Percentiles rank a stretch among this genome's conserved stretches.
phyloP scores from a whole-genome alignment of 2,329 filamentous ascomycete genomes.

The Botrytis cinerea region DNA sequence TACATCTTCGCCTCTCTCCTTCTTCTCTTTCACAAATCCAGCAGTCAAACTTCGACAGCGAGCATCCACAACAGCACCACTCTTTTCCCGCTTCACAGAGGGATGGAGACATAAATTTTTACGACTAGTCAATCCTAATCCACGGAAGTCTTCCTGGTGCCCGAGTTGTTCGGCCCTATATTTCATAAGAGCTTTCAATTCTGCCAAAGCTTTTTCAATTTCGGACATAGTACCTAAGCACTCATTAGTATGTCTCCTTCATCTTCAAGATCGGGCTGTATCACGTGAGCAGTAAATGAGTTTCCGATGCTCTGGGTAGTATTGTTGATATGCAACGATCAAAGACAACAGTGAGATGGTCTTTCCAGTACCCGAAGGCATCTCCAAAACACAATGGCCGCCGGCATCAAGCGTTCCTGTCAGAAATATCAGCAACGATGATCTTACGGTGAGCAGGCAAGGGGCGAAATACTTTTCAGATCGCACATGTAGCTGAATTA shows the following conservation, averaged over 20 bases:
- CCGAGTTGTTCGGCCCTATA: slow-evolving; percentile 90
- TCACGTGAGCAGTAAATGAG: slow-evolving; percentile 95
- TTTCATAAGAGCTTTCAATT: slow-evolving; percentile 91
- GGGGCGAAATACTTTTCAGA: slow-evolving; percentile 60
- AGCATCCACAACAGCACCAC: slow-evolving; percentile 90
- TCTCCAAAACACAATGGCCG: slow-evolving; percentile 95
- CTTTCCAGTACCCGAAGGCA: slow-evolving; percentile 98
- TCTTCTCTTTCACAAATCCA: slow-evolving; percentile 97
- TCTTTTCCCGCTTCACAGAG: slow-evolving; percentile 94
- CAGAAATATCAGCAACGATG: slow-evolving; percentile 27
- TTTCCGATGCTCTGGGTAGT: slow-evolving; percentile 90
- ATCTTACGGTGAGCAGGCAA: not conserved
- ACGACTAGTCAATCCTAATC: slow-evolving; percentile 87
- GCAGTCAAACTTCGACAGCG: slow-evolving; percentile 93
- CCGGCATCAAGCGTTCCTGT: slow-evolving; percentile 81
- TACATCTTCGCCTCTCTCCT: slow-evolving; percentile 90
- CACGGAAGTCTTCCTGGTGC: slow-evolving; percentile 87
- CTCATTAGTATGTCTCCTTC: not conserved
- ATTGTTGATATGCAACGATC: slow-evolving; percentile 94
- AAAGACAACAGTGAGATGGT: slow-evolving; percentile 92
- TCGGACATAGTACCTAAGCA: slow-evolving; percentile 86
- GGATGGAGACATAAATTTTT: slow-evolving; percentile 98
- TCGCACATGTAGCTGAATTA: slow-evolving; percentile 72
- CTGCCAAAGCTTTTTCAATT: slow-evolving; percentile 94
- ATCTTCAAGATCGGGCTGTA: slow-evolving; percentile 21